These are phyloP conservation scores for Lojkania enalia DNA, from an alignment of 2,329 filamentous ascomycete species.

Conservation along the genomic window DNA sequence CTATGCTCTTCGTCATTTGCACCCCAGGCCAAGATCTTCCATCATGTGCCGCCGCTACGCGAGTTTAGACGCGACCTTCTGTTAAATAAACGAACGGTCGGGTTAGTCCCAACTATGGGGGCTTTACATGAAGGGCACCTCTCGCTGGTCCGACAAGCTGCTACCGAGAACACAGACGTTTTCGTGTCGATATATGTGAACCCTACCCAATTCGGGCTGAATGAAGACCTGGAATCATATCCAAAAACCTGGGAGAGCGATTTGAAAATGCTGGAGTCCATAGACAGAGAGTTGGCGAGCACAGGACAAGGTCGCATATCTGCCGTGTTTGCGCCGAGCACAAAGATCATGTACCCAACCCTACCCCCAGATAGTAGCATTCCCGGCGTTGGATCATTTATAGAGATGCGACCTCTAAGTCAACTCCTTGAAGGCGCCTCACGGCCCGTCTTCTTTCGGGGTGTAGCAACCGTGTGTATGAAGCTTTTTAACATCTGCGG, in stretches of 20 bases:
- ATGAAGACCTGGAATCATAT: conserved; percentile 86
- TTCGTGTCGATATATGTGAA: conserved; percentile 95
- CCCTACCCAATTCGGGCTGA: conserved; percentile 89
- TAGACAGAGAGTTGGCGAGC: conserved; percentile 73
- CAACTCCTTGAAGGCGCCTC: conserved; percentile 81
- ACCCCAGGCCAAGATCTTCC: conserved; percentile 67
- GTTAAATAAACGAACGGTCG: conserved; percentile 71
- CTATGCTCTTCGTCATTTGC: conserved; percentile 21
- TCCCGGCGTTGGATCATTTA: conserved; percentile 81
- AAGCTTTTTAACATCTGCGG: conserved; percentile 85
- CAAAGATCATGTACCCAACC: conserved; percentile 83
- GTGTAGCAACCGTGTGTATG: conserved; percentile 94
- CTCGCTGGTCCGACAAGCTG: conserved; percentile 81
- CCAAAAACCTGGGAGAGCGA: conserved; percentile 88
- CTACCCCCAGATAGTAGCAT: conserved; percentile 73
- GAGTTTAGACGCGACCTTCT: conserved; percentile 68
- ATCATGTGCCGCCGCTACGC: conserved; percentile 72
- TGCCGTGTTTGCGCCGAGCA: conserved; percentile 84
- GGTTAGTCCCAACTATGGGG: conserved; percentile 95
- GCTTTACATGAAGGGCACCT: conserved; percentile 92
- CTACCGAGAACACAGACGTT: conserved; percentile 80
- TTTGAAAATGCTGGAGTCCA: conserved; percentile 63
- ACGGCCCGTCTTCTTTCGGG: conserved; percentile 92
- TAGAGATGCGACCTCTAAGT: conserved; percentile 84
- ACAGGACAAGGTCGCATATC: conserved; percentile 65